Evolutionary conservation across 768 basidiomycete species (phyloP), one percentile per base, ranked within the genome.

Genomic region (Udeniomyces megalosporus): DNA sequence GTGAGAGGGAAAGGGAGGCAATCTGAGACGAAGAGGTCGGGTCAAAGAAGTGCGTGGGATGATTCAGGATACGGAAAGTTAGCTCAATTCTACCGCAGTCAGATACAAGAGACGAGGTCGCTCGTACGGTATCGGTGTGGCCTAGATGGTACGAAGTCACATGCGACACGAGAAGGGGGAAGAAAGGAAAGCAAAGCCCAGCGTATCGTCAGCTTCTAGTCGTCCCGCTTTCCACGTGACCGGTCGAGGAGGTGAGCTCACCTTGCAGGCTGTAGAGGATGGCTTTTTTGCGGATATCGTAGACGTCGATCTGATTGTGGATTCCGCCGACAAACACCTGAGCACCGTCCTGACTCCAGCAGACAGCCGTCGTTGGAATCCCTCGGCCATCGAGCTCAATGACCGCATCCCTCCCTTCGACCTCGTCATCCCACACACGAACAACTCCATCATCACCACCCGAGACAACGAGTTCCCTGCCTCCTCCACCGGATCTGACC

Each of bases 251-350:
- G n/a, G n/a, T n/a, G n/a, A n/a, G n/a, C n/a, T n/a, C n/a, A n/a
- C 38, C 92, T 28, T 78, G 74, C 4, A 97, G 81, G 14, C 84
- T 76, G 69, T 86, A 89, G 2, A 91, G 80, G 68, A 89, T 79
- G 64, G 84, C 81, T 63, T 81, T 77, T 75, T 90, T 92, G 69
- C 93, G 82, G 49, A 96, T 74, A 75, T 97, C 93, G 71, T 86
- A 91, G 20, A 90, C 83, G 88, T 96, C 91, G 65, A 99, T 84
- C 72, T 90, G 89, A 68, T 99, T 99, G 74, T 99, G 93, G 69
- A 97, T 74, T 15, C 87, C 90, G 4, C 85, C 92, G n/a, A 88
- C 81, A 67, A 88, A 99, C 35, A 95, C 79, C 62, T 81, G 85
- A 62, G 85, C 80, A 1, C 89, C 95, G 70, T 99, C 95, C 22